Conservation (phyloP, 139 green algal genomes). For the Closterium sp. region DNA sequence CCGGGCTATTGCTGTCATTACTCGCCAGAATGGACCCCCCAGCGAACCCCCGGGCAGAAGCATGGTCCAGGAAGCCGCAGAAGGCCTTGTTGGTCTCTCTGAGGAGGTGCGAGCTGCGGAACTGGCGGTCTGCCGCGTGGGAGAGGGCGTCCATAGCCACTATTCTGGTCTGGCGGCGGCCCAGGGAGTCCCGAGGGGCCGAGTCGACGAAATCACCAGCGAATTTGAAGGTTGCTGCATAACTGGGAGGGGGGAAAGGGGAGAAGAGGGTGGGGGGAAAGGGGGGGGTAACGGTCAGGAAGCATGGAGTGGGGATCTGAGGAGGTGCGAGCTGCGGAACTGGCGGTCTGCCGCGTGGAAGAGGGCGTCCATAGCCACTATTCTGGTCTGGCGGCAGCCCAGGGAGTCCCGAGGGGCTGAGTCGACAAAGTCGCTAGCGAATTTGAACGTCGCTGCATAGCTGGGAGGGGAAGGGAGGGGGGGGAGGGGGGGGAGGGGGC, state of each 20-base stretch:
- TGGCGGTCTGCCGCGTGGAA: constrained; percentile 1
- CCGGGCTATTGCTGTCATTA: constrained; percentile 13
- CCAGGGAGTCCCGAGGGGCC: constrained; percentile 26
- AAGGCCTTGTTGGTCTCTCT: constrained; percentile 30
- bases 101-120: not conserved
- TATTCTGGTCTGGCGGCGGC: constrained; percentile 19
- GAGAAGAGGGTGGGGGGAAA: not conserved
- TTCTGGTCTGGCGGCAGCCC: constrained; percentile 16
- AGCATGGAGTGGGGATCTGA: constrained; percentile 17
- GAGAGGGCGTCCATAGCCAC: constrained; percentile 41
- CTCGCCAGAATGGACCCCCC: not conserved
- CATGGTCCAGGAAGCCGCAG: constrained; percentile 27
- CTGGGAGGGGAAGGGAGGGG: not conserved
- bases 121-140: constrained; percentile 9
- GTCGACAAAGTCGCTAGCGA: constrained; percentile 36
- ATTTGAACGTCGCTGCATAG: constrained; percentile 31
- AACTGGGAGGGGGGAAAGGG: not conserved
- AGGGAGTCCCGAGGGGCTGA: constrained; percentile 24
- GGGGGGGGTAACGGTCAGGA: too few species aligned
- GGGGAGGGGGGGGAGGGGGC: not conserved
- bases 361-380: constrained; percentile 45
- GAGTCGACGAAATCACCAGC: constrained; percentile 32
- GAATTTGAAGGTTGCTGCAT: constrained; percentile 32
- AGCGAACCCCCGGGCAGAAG: not conserved
- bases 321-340: not conserved